Percentiles rank a stretch among this genome's conserved stretches.
These are phyloP conservation scores for Penicillium waksmanii DNA, from an alignment of 495 filamentous ascomycete genomes.

Conservation along the genomic window DNA sequence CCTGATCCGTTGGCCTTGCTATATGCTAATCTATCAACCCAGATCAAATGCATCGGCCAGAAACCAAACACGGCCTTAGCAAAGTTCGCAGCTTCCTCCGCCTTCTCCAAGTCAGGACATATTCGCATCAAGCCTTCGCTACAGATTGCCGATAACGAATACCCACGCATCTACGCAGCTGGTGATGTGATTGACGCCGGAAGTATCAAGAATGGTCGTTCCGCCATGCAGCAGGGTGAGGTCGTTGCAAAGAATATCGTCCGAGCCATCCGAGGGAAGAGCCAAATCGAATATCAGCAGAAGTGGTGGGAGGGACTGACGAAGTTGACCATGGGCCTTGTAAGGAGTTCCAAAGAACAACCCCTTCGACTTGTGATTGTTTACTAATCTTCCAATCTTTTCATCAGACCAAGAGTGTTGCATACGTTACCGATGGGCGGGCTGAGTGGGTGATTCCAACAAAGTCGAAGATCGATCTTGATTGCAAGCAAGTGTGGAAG, in stretches of 20 bases:
- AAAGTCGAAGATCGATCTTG: conserved; percentile 14
- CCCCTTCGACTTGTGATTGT: background rate
- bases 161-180: conserved; percentile 49
- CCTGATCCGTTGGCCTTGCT: background rate
- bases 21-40: conserved; percentile 1
- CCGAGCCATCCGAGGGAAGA: conserved; percentile 28
- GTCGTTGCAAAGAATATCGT: conserved; percentile 53
- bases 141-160: conserved; percentile 42
- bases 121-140: conserved; percentile 54
- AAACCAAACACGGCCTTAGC: conserved; percentile 26
- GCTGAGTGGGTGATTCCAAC: conserved; percentile 14
- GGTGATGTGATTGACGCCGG: conserved; percentile 57
- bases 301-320: conserved; percentile 28
- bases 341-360: background rate
- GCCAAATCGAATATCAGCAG: conserved; percentile 20
- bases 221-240: conserved; percentile 45
- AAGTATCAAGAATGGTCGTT: conserved; percentile 49
- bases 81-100: conserved; percentile 16
- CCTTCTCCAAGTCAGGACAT: conserved; percentile 31
- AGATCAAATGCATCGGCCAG: conserved; percentile 32
- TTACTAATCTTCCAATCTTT: background rate
- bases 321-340: conserved; percentile 29
- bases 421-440: conserved; percentile 19
- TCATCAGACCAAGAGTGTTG: conserved; percentile 11
- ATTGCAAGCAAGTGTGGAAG: conserved; percentile 21